Evolutionary conservation across 2,329 filamentous ascomycete genomes (phyloP), one percentile per base, ranked within the genome.

Genomic region (Colletotrichum sp.): DNA sequence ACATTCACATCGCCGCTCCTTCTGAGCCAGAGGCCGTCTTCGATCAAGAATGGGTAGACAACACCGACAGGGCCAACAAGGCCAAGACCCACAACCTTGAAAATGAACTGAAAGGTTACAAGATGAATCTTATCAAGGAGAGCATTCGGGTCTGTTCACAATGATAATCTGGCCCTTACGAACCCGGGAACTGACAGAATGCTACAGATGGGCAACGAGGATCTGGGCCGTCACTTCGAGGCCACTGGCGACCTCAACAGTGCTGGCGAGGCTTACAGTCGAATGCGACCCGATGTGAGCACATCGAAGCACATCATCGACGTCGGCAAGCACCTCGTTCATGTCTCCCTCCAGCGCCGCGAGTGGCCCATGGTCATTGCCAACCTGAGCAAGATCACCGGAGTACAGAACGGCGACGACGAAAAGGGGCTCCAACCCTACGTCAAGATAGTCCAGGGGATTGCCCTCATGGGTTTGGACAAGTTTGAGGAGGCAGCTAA

Each of bases 121-220:
- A 97, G 86, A 98, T 98, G 82, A 99, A 99, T 81, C 87, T 99
- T 58, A 96, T 99, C 80, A 98, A 98, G 83, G 97, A 99, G 86
- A 98, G 96, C 86, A 98, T 99, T 81, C 87, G 96, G 79, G 96
- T 98, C 88, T 72, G 90, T 81, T 55, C 55, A 24, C 18, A n/a
- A 9, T 30, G 16, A 4, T 38, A 21, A 57, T 16, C 8, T 8
- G 13, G 21, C 21, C 26, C 65, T 34, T 21, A 26, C 64, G 8
- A 58, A 12, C 34, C 32, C 12, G 9, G 16, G 21, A n/a, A 43
- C 71, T 77, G 63, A 80, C 77, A n/a, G 61, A 63, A 57, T 26
- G 55, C 21, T 60, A 21, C 79, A 98, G 95, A 98, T 99, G 93
- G 96, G 95, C 60, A 94, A 98, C 80, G 96, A 98, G 84, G 97